phyloP scores from a whole-genome alignment of 2,329 filamentous ascomycete genomes.

The Pyricularia pennisetigena region DNA sequence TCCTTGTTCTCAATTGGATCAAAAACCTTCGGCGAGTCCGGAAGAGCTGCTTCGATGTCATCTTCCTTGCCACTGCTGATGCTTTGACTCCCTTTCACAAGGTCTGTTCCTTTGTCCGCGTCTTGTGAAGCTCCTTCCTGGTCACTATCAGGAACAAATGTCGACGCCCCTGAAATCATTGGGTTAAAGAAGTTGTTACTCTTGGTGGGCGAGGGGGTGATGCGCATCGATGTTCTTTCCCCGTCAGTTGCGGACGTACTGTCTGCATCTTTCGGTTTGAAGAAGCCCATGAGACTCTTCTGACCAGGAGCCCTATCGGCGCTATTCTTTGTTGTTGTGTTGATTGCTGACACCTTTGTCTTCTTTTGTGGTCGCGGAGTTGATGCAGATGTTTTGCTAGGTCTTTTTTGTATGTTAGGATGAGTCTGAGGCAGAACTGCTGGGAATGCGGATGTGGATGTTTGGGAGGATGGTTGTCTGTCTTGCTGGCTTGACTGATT shows the following conservation, averaged over 20 bases:
- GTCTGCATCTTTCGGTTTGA: background rate
- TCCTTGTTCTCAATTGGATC: constrained; percentile 68
- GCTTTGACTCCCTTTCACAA: background rate
- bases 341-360: constrained; percentile 25
- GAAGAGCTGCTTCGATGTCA: constrained; percentile 2
- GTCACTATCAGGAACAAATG: background rate
- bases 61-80: constrained; percentile 10
- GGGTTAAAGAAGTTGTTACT: background rate
- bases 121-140: background rate
- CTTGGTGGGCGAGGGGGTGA: background rate
- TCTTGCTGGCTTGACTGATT: background rate
- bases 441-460: background rate
- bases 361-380: constrained; percentile 31
- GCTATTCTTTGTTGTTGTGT: constrained; percentile 6
- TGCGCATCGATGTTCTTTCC: background rate
- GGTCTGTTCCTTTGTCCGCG: background rate
- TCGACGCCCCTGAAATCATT: background rate
- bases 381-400: background rate
- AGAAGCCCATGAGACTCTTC: constrained; percentile 2
- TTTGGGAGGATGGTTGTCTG: background rate
- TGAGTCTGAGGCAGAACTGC: background rate
- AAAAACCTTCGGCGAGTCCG: constrained; percentile 29
- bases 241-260: background rate
- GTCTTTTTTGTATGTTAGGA: background rate
- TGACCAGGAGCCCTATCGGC: background rate